phyloP scores from a whole-genome alignment of 345 rosid genomes.

The Brassica cretica region DNA sequence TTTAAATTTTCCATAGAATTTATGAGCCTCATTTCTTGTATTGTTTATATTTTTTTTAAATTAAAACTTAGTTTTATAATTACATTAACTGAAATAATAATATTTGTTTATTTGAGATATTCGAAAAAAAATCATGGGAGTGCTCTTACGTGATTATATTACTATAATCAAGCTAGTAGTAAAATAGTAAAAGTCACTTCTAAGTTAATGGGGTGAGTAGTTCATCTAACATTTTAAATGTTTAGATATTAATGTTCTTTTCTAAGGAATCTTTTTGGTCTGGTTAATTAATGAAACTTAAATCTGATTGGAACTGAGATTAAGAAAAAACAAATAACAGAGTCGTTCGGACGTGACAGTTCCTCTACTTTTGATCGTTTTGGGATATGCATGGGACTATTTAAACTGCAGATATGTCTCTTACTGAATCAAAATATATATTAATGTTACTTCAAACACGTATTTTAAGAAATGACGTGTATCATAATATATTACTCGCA shows the following conservation, averaged over 20 bases:
- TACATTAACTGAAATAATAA: too few relatives aligned
- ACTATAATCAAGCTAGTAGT: not conserved
- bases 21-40: not conserved
- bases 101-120: not conserved
- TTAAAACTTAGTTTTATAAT: too few relatives aligned
- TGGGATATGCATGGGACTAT: not conserved
- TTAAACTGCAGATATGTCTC: not conserved
- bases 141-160: not conserved
- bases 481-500: too few relatives aligned
- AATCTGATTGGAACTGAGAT: not conserved
- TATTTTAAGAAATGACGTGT: too few relatives aligned
- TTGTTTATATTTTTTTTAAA: too few relatives aligned
- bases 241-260: not conserved
- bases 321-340: not conserved
- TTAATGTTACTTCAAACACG: not conserved
- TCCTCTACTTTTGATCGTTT: not conserved
- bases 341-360: not conserved
- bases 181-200: not conserved
- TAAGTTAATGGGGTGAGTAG: not conserved
- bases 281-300: not conserved
- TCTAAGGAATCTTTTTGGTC: not conserved
- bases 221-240: not conserved
- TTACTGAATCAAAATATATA: not conserved
- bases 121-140: not conserved
- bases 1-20: not conserved